A percentile compares a stretch with the other conserved stretches of the same genome.
These are phyloP conservation scores for Metschnikowia lochheadii DNA, from an alignment of 805 yeast genomes.

Conservation along the genomic window DNA sequence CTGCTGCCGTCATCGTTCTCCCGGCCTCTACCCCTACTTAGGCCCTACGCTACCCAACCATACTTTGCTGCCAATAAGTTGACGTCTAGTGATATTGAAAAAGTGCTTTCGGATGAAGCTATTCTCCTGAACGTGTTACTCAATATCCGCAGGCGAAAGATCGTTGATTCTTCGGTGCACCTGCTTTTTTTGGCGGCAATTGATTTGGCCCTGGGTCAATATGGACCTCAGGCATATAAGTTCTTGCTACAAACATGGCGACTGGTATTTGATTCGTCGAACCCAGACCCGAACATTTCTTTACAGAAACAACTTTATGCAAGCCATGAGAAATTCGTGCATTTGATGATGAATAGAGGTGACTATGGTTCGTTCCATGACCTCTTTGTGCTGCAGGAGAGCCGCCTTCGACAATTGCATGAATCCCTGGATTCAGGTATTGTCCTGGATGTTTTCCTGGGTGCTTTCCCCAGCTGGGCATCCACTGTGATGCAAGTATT, in stretches of 20 bases:
- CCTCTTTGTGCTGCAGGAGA: constrained; percentile 5
- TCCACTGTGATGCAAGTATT: constrained; percentile 19
- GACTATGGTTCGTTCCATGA: constrained; percentile 21
- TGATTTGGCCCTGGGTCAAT: constrained; percentile 21
- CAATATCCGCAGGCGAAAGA: neutral
- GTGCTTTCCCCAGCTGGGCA: constrained; percentile 7
- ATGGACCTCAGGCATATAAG: constrained; percentile 15
- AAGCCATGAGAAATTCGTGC: constrained; percentile 21
- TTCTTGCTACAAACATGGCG: constrained; percentile 26
- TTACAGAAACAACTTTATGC: constrained; percentile 11
- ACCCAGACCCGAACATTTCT: neutral
- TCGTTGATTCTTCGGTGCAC: constrained; percentile 15
- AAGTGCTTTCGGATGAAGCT: constrained; percentile 8
- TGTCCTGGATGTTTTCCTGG: neutral
- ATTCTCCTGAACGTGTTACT: constrained; percentile 3
- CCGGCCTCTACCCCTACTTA: neutral
- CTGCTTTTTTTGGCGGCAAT: constrained; percentile 20
- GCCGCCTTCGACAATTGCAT: constrained; percentile 2
- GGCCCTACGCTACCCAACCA: neutral
- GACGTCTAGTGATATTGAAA: constrained; percentile 11
- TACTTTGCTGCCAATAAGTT: constrained; percentile 3
- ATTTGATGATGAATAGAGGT: constrained; percentile 26
- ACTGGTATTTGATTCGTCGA: constrained; percentile 13
- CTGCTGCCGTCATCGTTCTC: neutral
- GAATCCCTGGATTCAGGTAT: neutral